Evolutionary conservation across 2,329 filamentous ascomycete species (phyloP), one percentile per base, ranked within the genome.

Genomic region (Nemania sp.): DNA sequence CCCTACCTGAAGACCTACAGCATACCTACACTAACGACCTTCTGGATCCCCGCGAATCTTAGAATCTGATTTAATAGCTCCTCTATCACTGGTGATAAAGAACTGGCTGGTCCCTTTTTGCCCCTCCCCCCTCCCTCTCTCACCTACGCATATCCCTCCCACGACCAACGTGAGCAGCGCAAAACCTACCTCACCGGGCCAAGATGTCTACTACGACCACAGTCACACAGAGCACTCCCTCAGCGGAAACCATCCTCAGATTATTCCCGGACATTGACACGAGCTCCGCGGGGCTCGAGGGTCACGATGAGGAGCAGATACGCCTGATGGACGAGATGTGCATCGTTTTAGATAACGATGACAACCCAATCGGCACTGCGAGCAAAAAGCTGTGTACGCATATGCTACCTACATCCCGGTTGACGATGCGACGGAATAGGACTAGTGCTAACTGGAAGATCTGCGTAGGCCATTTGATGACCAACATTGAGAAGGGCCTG

Each of bases 291-390:
- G 93, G 93, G 66, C 87, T 98, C 52, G 91, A 91, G 64, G 96
- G 95, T 59, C 97, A 98, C 84, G 94, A 98, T 84, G 95, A 93
- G 80, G 95, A 98, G 85, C 96, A 99, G 84, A 97, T 98, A 77
- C 91, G 95, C 58, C 84, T 99, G 76, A 99, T 99, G 96, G 95
- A 99, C 77, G 96, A 98, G 84, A 92, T 98, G 57, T 99, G 96
- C 87, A 98, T 99, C 79, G 96, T 99, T 20, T 85, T 97, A 54
- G 95, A 98, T 81, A 90, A 97, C 76, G 88, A 98, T 76, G 96
- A 98, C 80, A 85, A 89, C 76, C 94, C 95, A 32, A 97, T 99
- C 80, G 96, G 96, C 71, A 97, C 93, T 73, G 95, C 93, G 59
- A 97, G 93, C 89, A 98, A 99, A 88, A 99, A 99, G 85, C 89